Percentiles rank a stretch among this genome's conserved stretches.
Evolutionary conservation across 805 yeast genomes (phyloP).

Genomic region (Schwanniomyces occidentalis): DNA sequence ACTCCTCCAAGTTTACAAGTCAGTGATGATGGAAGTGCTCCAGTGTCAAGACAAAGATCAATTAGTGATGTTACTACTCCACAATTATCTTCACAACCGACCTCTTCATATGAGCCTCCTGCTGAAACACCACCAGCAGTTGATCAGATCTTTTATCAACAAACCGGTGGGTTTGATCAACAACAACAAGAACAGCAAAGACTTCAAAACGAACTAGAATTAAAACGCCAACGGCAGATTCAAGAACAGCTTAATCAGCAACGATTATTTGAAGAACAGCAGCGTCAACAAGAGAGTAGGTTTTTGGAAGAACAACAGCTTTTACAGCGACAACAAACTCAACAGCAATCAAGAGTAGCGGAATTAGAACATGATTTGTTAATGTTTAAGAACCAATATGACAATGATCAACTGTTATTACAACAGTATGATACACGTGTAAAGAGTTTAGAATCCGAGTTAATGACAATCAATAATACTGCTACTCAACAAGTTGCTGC

Average conservation of each 20-base stretch:
- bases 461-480: slow-evolving; percentile 57
- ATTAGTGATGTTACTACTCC: slow-evolving; percentile 21
- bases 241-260: slow-evolving; percentile 70
- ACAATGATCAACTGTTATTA: slow-evolving; percentile 77
- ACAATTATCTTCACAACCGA: slow-evolving; percentile 49
- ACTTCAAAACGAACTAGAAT: slow-evolving; percentile 61
- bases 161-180: slow-evolving; percentile 56
- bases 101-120: slow-evolving; percentile 29
- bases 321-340: slow-evolving; percentile 64
- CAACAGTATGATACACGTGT: slow-evolving; percentile 88
- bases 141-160: slow-evolving; percentile 46
- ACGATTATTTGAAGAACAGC: slow-evolving; percentile 73
- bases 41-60: slow-evolving; percentile 33
- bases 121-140: slow-evolving; percentile 37
- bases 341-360: slow-evolving; percentile 73
- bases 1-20: slow-evolving; percentile 60
- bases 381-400: slow-evolving; percentile 75
- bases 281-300: slow-evolving; percentile 63
- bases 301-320: slow-evolving; percentile 71
- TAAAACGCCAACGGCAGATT: slow-evolving; percentile 65
- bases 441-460: slow-evolving; percentile 74
- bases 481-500: slow-evolving; percentile 73
- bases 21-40: slow-evolving; percentile 42
- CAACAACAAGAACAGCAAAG: slow-evolving; percentile 59
- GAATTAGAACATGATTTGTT: slow-evolving; percentile 81